phyloP scores from a whole-genome alignment of 78 protist genomes.

The Planoprotostelium fungivorum region DNA sequence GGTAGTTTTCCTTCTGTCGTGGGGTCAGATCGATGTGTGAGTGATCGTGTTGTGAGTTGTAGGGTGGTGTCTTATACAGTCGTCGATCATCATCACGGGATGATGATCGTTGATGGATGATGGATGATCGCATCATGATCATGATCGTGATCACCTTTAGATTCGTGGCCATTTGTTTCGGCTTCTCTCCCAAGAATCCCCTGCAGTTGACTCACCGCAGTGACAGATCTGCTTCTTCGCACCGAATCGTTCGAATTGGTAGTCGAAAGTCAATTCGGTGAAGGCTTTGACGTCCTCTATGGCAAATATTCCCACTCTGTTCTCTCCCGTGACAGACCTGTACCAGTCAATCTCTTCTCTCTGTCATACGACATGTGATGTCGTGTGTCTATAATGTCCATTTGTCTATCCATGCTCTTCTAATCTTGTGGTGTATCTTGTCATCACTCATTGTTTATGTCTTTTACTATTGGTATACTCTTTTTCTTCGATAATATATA shows the following conservation, averaged over 20 bases:
- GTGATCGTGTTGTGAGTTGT: too few relatives aligned
- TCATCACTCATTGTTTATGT: too few relatives aligned
- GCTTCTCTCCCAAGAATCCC: constrained; percentile 37
- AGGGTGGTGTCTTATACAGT: too few relatives aligned
- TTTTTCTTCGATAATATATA: too few relatives aligned
- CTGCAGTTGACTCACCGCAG: constrained; percentile 51
- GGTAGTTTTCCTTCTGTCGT: not conserved
- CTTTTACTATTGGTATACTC: too few relatives aligned
- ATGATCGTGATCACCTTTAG: not conserved
- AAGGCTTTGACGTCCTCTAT: constrained; percentile 26
- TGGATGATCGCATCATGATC: too few relatives aligned
- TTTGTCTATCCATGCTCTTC: too few relatives aligned
- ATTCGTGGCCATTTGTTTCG: constrained; percentile 7
- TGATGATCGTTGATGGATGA: too few relatives aligned
- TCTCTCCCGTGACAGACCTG: constrained; percentile 54
- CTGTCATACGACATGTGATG: too few relatives aligned
- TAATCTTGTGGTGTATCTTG: too few relatives aligned
- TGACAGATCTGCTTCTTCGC: constrained; percentile 40
- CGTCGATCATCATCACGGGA: too few relatives aligned
- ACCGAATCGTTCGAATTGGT: constrained; percentile 73
- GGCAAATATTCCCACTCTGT: constrained; percentile 76
- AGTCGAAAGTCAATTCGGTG: constrained; percentile 78
- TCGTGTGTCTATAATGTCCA: too few relatives aligned
- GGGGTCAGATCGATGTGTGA: not conserved
- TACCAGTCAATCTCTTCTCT: not conserved